These are phyloP conservation scores for Chenopodium suecicum DNA, from an alignment of 148 eudicot genomes.

Conservation along the genomic window DNA sequence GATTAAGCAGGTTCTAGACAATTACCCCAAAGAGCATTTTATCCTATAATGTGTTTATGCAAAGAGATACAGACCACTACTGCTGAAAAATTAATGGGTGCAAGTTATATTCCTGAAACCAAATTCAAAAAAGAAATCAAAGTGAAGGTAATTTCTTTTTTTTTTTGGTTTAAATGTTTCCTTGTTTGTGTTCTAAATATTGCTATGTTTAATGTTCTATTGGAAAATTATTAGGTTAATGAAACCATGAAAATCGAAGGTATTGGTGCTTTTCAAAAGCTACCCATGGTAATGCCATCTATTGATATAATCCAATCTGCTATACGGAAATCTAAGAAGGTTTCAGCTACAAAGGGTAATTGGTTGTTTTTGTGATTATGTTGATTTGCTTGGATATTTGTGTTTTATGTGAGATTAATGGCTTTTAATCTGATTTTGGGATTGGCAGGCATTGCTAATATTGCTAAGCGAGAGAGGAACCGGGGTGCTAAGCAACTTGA, in stretches of 20 bases:
- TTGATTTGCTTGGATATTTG: not conserved
- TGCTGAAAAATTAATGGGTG: conserved; percentile 51
- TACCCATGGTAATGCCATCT: conserved; percentile 98
- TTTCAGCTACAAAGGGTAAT: conserved; percentile 89
- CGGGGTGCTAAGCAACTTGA: conserved; percentile 98
- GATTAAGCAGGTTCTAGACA: conserved; percentile 36
- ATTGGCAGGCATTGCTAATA: conserved; percentile 80
- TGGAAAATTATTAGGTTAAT: conserved; percentile 38
- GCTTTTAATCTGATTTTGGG: conserved; percentile 20
- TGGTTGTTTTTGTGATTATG: conserved; percentile 6
- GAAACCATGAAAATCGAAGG: conserved; percentile 36
- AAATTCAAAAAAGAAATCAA: conserved; percentile 35
- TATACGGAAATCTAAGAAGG: conserved; percentile 76
- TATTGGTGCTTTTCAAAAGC: conserved; percentile 92
- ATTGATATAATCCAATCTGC: conserved; percentile 77
- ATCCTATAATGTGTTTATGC: conserved; percentile 49
- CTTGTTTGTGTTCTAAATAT: not conserved
- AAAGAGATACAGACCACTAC: conserved; percentile 62
- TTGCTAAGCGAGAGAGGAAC: conserved; percentile 93
- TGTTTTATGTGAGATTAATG: not conserved
- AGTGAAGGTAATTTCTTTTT: conserved; percentile 35
- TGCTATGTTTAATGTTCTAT: not conserved
- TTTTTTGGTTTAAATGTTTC: not conserved
- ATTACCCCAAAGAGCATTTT: conserved; percentile 28
- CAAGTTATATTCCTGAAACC: conserved; percentile 56